A percentile compares a stretch with the other conserved stretches of the same genome.
phyloP scores from a whole-genome alignment of 202 grass and related monocot genomes.

The Elaeis oleifera region DNA sequence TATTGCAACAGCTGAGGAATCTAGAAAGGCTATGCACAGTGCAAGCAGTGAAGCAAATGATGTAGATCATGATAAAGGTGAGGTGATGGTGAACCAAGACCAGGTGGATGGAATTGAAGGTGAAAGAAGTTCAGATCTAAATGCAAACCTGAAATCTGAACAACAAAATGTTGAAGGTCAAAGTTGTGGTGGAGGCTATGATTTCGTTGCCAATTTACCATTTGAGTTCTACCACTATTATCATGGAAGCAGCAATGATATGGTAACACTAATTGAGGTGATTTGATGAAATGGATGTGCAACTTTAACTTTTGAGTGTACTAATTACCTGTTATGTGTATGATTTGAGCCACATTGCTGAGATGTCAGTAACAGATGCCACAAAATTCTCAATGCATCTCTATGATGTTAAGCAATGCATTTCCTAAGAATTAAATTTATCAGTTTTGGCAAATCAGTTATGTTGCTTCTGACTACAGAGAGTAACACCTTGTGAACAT shows the following conservation, averaged over 20 bases:
- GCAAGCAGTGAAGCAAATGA: conserved; percentile 25
- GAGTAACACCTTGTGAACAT: too few relatives aligned
- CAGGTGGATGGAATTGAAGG: conserved; percentile 19
- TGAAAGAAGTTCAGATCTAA: conserved; percentile 33
- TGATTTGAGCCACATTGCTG: too few relatives aligned
- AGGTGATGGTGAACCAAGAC: conserved; percentile 8
- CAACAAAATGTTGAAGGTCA: conserved; percentile 35
- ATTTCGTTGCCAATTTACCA: conserved; percentile 59
- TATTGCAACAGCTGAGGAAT: conserved; percentile 79
- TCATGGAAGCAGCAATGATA: conserved; percentile 85
- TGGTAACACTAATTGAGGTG: conserved; percentile 97
- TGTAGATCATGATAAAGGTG: conserved; percentile 25
- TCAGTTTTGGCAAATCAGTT: too few relatives aligned
- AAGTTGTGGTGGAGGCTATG: conserved; percentile 31
- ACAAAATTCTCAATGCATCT: too few relatives aligned
- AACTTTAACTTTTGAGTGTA: conserved; percentile 5
- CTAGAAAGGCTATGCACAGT: conserved; percentile 43
- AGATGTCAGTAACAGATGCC: too few relatives aligned
- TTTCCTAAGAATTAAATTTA: too few relatives aligned
- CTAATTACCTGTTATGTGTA: too few relatives aligned
- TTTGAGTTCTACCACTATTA: conserved; percentile 98
- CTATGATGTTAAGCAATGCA: too few relatives aligned
- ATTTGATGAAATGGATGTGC: conserved; percentile 25
- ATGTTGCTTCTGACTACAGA: too few relatives aligned
- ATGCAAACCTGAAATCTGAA: conserved; percentile 23